phyloP scores from a whole-genome alignment of 192 early-diverging fungal species.

The Backusella psychrophila region DNA sequence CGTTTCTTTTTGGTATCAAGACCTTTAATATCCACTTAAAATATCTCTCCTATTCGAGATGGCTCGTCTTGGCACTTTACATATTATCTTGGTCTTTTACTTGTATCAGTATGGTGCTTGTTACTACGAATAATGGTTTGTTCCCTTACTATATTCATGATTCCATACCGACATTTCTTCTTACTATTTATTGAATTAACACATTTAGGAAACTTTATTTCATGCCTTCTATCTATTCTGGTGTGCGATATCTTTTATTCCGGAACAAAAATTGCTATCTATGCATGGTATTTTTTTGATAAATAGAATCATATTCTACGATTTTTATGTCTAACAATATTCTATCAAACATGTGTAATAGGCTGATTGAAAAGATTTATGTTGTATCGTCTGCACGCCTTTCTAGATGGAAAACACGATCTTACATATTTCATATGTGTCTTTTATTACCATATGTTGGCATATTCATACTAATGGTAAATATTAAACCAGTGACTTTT shows the following conservation, averaged over 20 bases:
- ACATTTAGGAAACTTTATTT: slow-evolving; percentile 23
- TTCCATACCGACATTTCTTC: neutral
- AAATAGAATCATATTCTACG: neutral
- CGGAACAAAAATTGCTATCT: slow-evolving; percentile 42
- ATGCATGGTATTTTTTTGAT: slow-evolving; percentile 28
- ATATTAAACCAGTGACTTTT: neutral
- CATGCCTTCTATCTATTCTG: slow-evolving; percentile 40
- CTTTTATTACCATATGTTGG: slow-evolving; percentile 30
- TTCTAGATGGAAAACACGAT: slow-evolving; percentile 21
- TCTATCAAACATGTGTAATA: neutral
- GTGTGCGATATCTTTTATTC: slow-evolving; percentile 48
- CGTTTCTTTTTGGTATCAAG: slow-evolving; percentile 27
- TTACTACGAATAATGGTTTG: slow-evolving; percentile 44
- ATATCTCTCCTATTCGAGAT: slow-evolving; percentile 35
- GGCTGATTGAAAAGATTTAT: slow-evolving; percentile 37
- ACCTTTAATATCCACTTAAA: slow-evolving; percentile 28
- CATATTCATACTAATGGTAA: slow-evolving; percentile 36
- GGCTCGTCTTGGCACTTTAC: slow-evolving; percentile 39
- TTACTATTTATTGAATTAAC: neutral
- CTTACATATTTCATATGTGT: slow-evolving; percentile 28
- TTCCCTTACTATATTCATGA: neutral
- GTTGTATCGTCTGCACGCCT: slow-evolving; percentile 21
- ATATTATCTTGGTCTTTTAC: slow-evolving; percentile 50
- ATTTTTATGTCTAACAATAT: neutral
- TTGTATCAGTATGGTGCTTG: slow-evolving; percentile 31